Evolutionary conservation across 73 alveolate genomes (phyloP).

Genomic region (Paramecium caudatum): DNA sequence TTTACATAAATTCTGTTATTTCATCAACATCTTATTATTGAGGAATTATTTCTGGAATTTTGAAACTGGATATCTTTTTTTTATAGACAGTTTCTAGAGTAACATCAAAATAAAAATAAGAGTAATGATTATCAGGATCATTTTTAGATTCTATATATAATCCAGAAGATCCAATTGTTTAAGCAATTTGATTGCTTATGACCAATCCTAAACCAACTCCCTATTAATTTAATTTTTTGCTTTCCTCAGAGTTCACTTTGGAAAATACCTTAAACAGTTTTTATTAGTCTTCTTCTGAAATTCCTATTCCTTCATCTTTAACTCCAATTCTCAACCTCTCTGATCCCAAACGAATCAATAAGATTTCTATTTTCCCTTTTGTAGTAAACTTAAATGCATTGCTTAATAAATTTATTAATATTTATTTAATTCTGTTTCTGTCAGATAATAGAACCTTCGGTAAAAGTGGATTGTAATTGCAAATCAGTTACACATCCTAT

Average conservation of each 20-base stretch:
- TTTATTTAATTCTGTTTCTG: slow-evolving; percentile 75
- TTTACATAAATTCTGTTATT: background rate
- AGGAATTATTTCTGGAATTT: background rate
- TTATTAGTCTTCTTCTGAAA: slow-evolving; percentile 66
- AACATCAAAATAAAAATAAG: slow-evolving; percentile 3
- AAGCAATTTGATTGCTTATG: slow-evolving; percentile 75
- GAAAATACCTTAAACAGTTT: slow-evolving; percentile 77
- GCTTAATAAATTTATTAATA: slow-evolving; percentile 75
- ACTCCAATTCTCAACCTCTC: slow-evolving; percentile 58
- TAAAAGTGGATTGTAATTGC: background rate
- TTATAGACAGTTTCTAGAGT: background rate
- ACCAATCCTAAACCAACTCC: slow-evolving; percentile 84
- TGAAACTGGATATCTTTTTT: background rate
- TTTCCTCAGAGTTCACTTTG: slow-evolving; percentile 65
- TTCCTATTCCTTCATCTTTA: slow-evolving; percentile 81
- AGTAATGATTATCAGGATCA: background rate
- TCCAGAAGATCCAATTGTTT: slow-evolving; percentile 4
- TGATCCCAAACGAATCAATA: background rate
- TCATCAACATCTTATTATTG: slow-evolving; percentile 2
- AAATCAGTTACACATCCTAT: background rate
- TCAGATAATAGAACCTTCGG: slow-evolving; percentile 56
- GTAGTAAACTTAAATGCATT: slow-evolving; percentile 79
- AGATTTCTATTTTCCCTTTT: slow-evolving; percentile 71
- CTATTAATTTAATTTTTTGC: slow-evolving; percentile 22
- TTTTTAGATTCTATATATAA: background rate